Evolutionary conservation across 2,329 filamentous ascomycete species (phyloP), one percentile per base, ranked within the genome.

Genomic region (Cercospora nicotianae): DNA sequence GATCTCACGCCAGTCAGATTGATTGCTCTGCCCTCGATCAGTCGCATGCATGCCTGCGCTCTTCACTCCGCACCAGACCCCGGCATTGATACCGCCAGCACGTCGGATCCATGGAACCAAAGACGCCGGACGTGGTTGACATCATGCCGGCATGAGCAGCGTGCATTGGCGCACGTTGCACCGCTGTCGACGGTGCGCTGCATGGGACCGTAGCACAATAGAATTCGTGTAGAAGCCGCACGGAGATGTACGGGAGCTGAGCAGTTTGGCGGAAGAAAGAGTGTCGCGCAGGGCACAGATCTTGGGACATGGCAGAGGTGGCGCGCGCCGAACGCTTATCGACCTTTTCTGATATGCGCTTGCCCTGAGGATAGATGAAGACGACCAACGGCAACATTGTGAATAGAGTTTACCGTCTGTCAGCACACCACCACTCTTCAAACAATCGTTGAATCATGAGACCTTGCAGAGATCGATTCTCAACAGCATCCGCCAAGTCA

Each of bases 131-230:
- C 55, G 55, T 36, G 55, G 26, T 36, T 59, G 55, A 59, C 55
- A 36, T 36, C 55, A 59, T 36, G 55, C 55, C 55, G 28, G 55
- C 55, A 57, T 57, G 53, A 57, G 53, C 53, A 57, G 23, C 42
- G 26, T 18, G 53, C 26, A 31, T 59, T 59, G 55, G 28, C 55
- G 55, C 55, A 36, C 31, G 55, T 36, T 59, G 55, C 55, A 36
- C 55, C 8, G 55, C 55, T 59, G 28, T 59, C 55, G 55, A 59
- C 55, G 55, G 31, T 20, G 26, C 16, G 55, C 18, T 18, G 55
- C 28, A 53, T 53, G 28, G 55, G 28, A 23, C 20, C 1, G 48
- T 26, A 30, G 30, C 55, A 33, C 55, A 26, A 20, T 31, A 20
- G 55, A 33, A 59, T 23, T 59, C 55, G 55, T 59, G 55, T 20